Evolutionary conservation across 345 rosid genomes (phyloP), one percentile per base, ranked within the genome.

Genomic region (Odontarrhena argentea): DNA sequence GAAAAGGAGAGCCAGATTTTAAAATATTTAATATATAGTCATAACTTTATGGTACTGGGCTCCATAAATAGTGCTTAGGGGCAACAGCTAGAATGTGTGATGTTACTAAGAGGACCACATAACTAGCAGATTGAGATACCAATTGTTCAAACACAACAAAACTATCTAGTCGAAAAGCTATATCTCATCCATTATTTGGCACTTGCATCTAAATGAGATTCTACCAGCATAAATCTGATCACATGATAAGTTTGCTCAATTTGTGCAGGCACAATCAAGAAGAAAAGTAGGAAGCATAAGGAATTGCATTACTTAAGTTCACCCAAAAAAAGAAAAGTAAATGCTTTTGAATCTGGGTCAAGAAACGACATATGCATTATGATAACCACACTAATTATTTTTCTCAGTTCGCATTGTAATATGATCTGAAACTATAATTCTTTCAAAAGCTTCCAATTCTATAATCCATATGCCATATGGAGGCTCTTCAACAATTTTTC

Each of bases 1-100:
- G 22, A 18, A 18, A 1, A 18, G 1, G 22, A 18, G 22, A 18
- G 22, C n/a, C n/a, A n/a, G n/a, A n/a, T n/a, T n/a, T n/a, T n/a
- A n/a, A n/a, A n/a, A n/a, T n/a, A n/a, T n/a, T n/a, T n/a, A n/a
- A n/a, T n/a, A 18, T 3, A 5, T 32, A 3, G 36, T 32, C 7
- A 32, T 4, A 32, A 32, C 36, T 4, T 45, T n/a, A 55, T 55
- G 71, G 62, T 60, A n/a, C 1, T 69, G 74, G 74, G 67, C 60
- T 69, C 74, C 67, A 69, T 60, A 13, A 8, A 38, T 38, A 38
- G 9, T 59, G 65, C 35, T 48, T 68, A 59, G 51, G 36, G 45
- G 13, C 61, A 69, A 60, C 68, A 69, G 18, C 62, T 61, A 61
- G 55, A 70, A 51, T 61, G 55, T 70, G 68, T 69, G 74, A 69